Base-by-base conservation (phyloP, 108 stramenopile genomes). In the Cyclotella kingstonii region DNA sequence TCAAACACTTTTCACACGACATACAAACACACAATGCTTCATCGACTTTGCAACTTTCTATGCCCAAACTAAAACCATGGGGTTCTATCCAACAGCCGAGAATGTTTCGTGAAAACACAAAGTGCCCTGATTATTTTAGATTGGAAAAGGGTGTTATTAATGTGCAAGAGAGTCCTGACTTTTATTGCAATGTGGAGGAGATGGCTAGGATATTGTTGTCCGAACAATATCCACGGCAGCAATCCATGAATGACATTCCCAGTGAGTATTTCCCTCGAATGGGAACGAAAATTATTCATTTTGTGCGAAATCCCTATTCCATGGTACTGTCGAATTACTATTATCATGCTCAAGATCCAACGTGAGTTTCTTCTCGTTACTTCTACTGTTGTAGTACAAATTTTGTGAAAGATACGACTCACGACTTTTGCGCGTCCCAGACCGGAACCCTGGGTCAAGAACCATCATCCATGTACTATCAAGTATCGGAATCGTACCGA, bases 301-400 rank as follows among this genome's bases (percentile, higher is more conserved):
- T 61, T 61, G 60, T 61, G 8, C 30, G 60, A 3, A 49, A 61
- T 61, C 60, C 60, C 0, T 61, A 61, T 48, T 61, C 60, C 3
- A 61, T 61, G 60, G 60, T 34, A 25, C 35, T 61, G 31, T 61
- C 60, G 7, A 61, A 61, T 49, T 61, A 61, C 23, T 61, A 48
- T 48, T 61, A 48, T 49, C 60, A 61, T 61, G 29, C 60, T 14
- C 60, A 61, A 28, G 60, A 30, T 61, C 60, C 60, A 49, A 48
- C 46, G 60, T 47, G 3, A 61, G 60, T 48, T 10, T 5, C 23
- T 2, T 23, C 3, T 12, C 26, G 4, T 18, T 3, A 18, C 1
- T 23, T 2, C 4, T 48, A 2, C 2, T 48, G 17, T 5, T 26
- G 2, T 11, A 30, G 28, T 15, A 19, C 17, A 36, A 4, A 18